A percentile compares a stretch with the other conserved stretches of the same genome.
phyloP scores from a whole-genome alignment of 208 protist species.

The Polymyxa betae region DNA sequence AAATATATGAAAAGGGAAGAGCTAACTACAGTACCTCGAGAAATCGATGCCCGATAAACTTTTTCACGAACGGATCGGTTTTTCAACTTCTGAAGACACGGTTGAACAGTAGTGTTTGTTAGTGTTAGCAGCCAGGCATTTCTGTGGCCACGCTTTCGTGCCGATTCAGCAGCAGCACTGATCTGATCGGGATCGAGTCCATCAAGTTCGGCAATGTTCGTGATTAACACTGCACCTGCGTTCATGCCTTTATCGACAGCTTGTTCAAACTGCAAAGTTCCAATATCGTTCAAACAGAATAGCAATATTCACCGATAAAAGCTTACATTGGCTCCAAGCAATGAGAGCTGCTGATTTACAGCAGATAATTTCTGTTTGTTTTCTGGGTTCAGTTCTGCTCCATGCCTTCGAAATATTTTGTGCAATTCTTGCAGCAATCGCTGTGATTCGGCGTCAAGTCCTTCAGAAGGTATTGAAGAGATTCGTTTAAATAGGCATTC shows the following conservation, averaged over 20 bases:
- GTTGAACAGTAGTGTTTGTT: neutral
- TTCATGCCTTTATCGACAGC: neutral
- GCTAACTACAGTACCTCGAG: neutral
- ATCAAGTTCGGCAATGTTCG: neutral
- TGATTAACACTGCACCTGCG: neutral
- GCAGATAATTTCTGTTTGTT: neutral
- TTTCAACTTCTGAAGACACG: neutral
- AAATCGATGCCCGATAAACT: neutral
- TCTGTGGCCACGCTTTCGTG: neutral
- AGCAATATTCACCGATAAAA: neutral
- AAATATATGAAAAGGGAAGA: too few relatives aligned
- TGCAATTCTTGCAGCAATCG: neutral
- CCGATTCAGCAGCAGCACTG: neutral
- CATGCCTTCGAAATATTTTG: neutral
- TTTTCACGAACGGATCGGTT: neutral
- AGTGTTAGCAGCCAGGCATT: neutral
- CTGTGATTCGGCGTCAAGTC: neutral
- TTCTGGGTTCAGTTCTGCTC: neutral
- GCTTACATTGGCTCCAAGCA: neutral
- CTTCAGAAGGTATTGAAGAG: neutral
- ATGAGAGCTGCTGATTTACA: neutral
- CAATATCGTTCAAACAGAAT: neutral
- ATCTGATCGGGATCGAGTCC: neutral
- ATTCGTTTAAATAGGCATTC: neutral
- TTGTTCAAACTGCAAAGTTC: neutral